phyloP scores from a whole-genome alignment of 441 rosid species.

The Flueggea neowawraea region DNA sequence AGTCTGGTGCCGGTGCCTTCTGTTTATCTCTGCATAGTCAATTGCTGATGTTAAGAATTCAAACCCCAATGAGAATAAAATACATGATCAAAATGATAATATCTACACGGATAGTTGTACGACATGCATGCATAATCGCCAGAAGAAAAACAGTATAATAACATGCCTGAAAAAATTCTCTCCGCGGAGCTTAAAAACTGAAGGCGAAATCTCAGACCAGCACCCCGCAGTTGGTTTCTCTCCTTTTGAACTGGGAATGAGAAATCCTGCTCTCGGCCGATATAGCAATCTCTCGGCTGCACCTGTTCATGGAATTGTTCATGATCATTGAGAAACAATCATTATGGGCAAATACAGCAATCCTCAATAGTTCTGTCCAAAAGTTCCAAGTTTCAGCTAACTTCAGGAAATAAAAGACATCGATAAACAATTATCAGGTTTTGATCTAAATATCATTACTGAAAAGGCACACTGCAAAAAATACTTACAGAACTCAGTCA shows the following conservation, averaged over 20 bases:
- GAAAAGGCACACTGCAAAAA: not conserved
- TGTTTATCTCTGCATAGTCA: conserved; percentile 57
- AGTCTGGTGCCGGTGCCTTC: conserved; percentile 56
- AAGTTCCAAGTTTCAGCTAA: too few species aligned
- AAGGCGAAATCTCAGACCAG: conserved; percentile 73
- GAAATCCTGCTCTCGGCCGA: conserved; percentile 61
- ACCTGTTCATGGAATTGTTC: conserved; percentile 23
- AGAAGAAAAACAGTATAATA: not conserved
- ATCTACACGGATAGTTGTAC: too few species aligned
- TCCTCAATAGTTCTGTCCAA: too few species aligned
- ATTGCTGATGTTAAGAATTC: not conserved
- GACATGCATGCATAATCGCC: not conserved
- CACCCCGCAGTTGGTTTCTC: conserved; percentile 56
- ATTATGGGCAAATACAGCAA: too few species aligned
- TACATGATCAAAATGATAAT: too few species aligned
- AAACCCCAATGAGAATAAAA: too few species aligned
- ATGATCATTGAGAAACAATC: too few species aligned
- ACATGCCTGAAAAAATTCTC: conserved; percentile 61
- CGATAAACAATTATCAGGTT: too few species aligned
- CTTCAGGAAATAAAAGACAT: too few species aligned
- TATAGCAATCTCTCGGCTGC: conserved; percentile 47
- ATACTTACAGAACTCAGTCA: conserved; percentile 44
- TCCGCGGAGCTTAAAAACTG: conserved; percentile 78
- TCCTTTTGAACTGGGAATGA: conserved; percentile 40
- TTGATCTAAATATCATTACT: not conserved